These are phyloP conservation scores for Candida freyschussii DNA, from an alignment of 1,139 yeast genomes.

Conservation along the genomic window DNA sequence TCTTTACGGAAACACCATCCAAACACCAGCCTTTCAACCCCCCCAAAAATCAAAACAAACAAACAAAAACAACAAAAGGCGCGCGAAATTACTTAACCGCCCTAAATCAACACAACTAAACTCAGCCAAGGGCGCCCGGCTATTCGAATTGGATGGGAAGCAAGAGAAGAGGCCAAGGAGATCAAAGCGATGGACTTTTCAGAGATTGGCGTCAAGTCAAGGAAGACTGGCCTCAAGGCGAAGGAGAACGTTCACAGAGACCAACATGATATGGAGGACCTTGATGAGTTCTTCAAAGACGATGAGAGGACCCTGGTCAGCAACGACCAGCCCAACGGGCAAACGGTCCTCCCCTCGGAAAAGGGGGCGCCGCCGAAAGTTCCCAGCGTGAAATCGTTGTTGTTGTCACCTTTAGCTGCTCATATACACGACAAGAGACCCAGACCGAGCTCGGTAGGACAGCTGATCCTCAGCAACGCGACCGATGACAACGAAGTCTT, in stretches of 20 bases:
- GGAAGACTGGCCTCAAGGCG: slow-evolving; percentile 58
- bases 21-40: too few relatives aligned
- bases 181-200: slow-evolving; percentile 14
- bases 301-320: slow-evolving; percentile 17
- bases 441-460: neutral
- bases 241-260: slow-evolving; percentile 51
- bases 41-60: too few relatives aligned
- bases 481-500: slow-evolving; percentile 16
- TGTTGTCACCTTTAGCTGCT: slow-evolving; percentile 4
- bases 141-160: too few relatives aligned
- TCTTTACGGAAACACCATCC: too few relatives aligned
- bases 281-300: slow-evolving; percentile 70
- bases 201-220: slow-evolving; percentile 46
- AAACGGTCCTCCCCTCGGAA: neutral
- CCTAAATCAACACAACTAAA: too few relatives aligned
- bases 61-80: too few relatives aligned
- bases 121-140: too few relatives aligned
- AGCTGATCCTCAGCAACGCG: neutral
- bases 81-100: too few relatives aligned
- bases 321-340: neutral
- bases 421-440: slow-evolving; percentile 8
- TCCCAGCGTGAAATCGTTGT: too few relatives aligned
- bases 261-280: slow-evolving; percentile 70
- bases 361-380: too few relatives aligned
- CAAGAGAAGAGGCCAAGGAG: too few relatives aligned